Conservation (phyloP, 2,329 filamentous ascomycete genomes). For the Trichoderma atrobrunneum region DNA sequence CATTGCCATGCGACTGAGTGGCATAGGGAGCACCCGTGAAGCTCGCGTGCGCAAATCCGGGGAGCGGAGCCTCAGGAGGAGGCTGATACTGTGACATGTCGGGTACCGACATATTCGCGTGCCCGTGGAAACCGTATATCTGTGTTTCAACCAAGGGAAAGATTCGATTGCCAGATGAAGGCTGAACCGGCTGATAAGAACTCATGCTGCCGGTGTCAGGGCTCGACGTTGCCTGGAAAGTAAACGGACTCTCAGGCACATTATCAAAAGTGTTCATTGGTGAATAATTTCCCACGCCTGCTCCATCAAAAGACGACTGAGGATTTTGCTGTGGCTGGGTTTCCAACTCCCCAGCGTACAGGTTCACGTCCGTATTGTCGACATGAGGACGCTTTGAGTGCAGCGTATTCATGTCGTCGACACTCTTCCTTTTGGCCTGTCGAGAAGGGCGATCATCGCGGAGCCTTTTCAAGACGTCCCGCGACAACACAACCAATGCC, state of each 20-base stretch:
- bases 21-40: background rate
- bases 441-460: constrained; percentile 61
- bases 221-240: constrained; percentile 27
- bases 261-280: constrained; percentile 25
- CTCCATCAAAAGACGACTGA: background rate
- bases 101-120: background rate
- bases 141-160: too few species aligned
- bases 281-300: constrained; percentile 25
- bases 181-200: constrained; percentile 24
- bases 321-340: background rate
- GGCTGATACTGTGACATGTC: background rate
- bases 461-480: constrained; percentile 74
- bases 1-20: background rate
- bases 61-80: background rate
- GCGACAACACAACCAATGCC: constrained; percentile 67
- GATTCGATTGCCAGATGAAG: background rate
- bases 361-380: background rate
- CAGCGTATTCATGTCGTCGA: background rate
- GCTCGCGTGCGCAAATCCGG: background rate
- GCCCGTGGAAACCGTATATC: background rate
- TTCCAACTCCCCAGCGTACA: background rate
- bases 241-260: constrained; percentile 26
- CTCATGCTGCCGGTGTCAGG: constrained; percentile 23
- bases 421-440: constrained; percentile 35
- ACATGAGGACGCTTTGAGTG: background rate